Percentiles rank a stretch among this genome's conserved stretches.
These are phyloP conservation scores for Populus ilicifolia DNA, from an alignment of 345 rosid genomes.

Conservation along the genomic window DNA sequence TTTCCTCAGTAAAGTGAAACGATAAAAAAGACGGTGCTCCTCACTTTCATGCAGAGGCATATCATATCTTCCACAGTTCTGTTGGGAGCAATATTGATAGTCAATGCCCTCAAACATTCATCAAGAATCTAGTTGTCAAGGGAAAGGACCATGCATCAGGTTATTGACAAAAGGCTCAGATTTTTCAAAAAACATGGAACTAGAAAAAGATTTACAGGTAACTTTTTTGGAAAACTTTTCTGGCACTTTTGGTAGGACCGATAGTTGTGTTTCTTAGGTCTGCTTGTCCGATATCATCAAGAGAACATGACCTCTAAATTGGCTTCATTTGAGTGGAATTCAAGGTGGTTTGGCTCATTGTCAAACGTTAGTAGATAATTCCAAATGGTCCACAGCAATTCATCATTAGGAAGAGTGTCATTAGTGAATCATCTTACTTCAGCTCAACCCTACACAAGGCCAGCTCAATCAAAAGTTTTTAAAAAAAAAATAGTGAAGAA, in stretches of 20 bases:
- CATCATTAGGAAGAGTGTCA: background rate
- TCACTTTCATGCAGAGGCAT: slow-evolving; percentile 10
- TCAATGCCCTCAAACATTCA: background rate
- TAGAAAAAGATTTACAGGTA: slow-evolving; percentile 5
- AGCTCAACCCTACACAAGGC: background rate
- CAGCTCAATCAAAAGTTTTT: background rate
- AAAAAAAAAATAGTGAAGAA: background rate
- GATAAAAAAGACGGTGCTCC: background rate
- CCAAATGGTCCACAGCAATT: background rate
- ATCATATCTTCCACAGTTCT: background rate
- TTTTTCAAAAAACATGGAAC: background rate
- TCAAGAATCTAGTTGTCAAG: background rate
- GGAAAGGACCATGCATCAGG: background rate
- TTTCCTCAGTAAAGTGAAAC: background rate
- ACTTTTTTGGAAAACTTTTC: slow-evolving; percentile 18
- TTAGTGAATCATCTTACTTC: background rate
- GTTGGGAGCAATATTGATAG: background rate
- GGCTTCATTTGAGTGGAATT: background rate
- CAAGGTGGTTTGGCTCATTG: background rate
- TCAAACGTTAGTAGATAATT: background rate
- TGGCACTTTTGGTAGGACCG: slow-evolving; percentile 3
- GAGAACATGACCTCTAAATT: background rate
- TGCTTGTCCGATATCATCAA: background rate
- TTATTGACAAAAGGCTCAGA: background rate
- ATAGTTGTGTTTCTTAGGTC: background rate